These are phyloP conservation scores for Rubia balearica DNA, from an alignment of 305 asterid genomes.

Conservation along the genomic window DNA sequence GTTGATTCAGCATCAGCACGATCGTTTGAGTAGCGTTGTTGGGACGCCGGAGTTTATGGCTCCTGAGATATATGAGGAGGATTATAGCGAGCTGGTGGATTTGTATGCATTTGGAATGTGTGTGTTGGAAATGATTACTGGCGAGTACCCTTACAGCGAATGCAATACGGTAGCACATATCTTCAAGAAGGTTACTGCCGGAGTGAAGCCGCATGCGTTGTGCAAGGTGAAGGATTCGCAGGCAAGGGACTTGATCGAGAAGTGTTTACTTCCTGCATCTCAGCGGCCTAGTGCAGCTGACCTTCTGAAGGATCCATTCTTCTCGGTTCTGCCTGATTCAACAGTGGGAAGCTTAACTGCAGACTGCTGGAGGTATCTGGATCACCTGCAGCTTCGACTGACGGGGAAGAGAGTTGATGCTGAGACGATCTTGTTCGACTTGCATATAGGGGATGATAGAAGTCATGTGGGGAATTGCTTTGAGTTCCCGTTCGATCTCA, in stretches of 20 bases:
- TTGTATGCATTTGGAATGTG: constrained; percentile 19
- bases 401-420: constrained; percentile 8
- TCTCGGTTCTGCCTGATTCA: not conserved
- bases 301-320: constrained; percentile 18
- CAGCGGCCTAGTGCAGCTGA: constrained; percentile 12
- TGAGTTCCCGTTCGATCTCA: constrained; percentile 14
- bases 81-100: constrained; percentile 12
- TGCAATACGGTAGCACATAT: constrained; percentile 12
- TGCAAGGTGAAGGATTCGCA: constrained; percentile 4
- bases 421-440: not conserved
- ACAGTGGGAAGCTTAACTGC: not conserved
- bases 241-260: constrained; percentile 9
- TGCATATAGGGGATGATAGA: constrained; percentile 5
- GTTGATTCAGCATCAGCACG: not conserved
- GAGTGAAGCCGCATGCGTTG: constrained; percentile 10
- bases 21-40: constrained; percentile 2
- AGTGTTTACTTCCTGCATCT: constrained; percentile 13
- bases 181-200: constrained; percentile 13
- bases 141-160: constrained; percentile 17
- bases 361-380: constrained; percentile 1
- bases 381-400: constrained; percentile 9
- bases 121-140: constrained; percentile 14
- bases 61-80: constrained; percentile 15
- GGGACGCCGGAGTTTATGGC: constrained; percentile 21
- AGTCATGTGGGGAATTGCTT: constrained; percentile 10